These are phyloP conservation scores for Carex myosuroides DNA, from an alignment of 176 grass and related monocot species.

Conservation along the genomic window DNA sequence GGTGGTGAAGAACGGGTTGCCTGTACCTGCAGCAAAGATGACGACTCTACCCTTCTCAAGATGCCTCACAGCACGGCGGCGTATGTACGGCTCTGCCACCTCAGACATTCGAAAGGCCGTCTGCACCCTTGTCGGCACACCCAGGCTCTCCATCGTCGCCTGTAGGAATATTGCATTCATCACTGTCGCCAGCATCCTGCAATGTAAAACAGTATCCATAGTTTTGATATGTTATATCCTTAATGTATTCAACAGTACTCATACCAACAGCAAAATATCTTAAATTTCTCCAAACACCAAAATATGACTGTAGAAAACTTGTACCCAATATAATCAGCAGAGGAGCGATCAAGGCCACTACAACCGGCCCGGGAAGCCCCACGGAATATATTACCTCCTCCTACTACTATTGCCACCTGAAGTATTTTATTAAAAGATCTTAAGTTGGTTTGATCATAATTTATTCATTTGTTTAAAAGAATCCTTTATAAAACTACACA, in stretches of 20 bases:
- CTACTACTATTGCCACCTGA: slow-evolving; percentile 96
- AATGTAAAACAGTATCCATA: neutral
- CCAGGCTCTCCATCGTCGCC: slow-evolving; percentile 99
- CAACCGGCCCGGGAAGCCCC: slow-evolving; percentile 93
- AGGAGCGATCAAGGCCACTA: slow-evolving; percentile 86
- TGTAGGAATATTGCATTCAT: slow-evolving; percentile 99
- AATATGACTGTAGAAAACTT: slow-evolving; percentile 6
- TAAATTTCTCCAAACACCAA: neutral
- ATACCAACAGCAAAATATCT: neutral
- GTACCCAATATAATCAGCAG: slow-evolving; percentile 94
- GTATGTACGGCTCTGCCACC: slow-evolving; percentile 97
- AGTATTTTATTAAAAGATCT: neutral
- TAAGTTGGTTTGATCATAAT: neutral
- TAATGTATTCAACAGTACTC: neutral
- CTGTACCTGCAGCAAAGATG: slow-evolving; percentile 98
- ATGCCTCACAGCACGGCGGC: slow-evolving; percentile 79
- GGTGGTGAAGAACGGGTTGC: slow-evolving; percentile 97
- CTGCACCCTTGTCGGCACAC: slow-evolving; percentile 90
- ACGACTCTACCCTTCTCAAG: slow-evolving; percentile 98
- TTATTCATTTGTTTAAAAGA: neutral
- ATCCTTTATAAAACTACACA: neutral
- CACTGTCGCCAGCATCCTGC: slow-evolving; percentile 92
- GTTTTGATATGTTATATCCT: neutral
- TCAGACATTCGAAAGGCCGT: slow-evolving; percentile 99
- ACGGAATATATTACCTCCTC: slow-evolving; percentile 94